Percentiles rank a stretch among this genome's conserved stretches.
Conservation (phyloP, 345 rosid species). For the Moringa oleifera region DNA sequence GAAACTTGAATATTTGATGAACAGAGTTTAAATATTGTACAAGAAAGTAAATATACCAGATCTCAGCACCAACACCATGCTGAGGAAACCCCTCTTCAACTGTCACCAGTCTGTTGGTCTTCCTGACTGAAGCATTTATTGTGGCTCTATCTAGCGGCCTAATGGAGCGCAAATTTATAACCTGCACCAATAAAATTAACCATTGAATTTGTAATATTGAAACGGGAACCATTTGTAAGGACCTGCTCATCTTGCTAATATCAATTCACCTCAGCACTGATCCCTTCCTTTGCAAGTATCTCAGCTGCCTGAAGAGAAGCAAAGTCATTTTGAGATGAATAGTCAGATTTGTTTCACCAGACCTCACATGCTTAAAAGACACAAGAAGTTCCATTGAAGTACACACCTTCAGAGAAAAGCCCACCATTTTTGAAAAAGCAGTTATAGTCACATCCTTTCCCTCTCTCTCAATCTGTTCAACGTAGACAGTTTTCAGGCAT, state of each 20-base stretch:
- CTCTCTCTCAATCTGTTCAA: slow-evolving; percentile 59
- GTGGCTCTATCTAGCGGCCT: slow-evolving; percentile 60
- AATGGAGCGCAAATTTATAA: slow-evolving; percentile 64
- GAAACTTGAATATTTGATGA: background rate
- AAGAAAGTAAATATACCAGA: slow-evolving; percentile 38
- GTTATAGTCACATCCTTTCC: slow-evolving; percentile 72
- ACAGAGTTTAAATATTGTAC: background rate
- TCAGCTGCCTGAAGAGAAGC: slow-evolving; percentile 55
- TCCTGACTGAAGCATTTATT: slow-evolving; percentile 70
- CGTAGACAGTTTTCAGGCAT: background rate
- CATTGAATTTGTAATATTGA: background rate
- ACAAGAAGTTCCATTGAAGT: background rate
- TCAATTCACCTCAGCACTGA: slow-evolving; percentile 52
- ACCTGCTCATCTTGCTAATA: background rate
- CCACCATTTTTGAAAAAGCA: slow-evolving; percentile 73
- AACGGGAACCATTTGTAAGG: background rate
- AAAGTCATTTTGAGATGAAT: background rate
- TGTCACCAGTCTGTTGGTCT: slow-evolving; percentile 76
- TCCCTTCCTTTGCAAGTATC: slow-evolving; percentile 62
- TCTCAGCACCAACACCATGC: slow-evolving; percentile 74
- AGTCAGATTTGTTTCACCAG: too few relatives aligned
- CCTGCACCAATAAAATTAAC: slow-evolving; percentile 28
- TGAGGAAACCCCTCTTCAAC: slow-evolving; percentile 79
- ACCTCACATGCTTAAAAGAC: background rate
- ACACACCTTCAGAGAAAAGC: slow-evolving; percentile 52